Percentiles rank a stretch among this genome's conserved stretches.
Evolutionary conservation across 495 filamentous ascomycete genomes (phyloP).

Genomic region (Lentithecium fluviatile): DNA sequence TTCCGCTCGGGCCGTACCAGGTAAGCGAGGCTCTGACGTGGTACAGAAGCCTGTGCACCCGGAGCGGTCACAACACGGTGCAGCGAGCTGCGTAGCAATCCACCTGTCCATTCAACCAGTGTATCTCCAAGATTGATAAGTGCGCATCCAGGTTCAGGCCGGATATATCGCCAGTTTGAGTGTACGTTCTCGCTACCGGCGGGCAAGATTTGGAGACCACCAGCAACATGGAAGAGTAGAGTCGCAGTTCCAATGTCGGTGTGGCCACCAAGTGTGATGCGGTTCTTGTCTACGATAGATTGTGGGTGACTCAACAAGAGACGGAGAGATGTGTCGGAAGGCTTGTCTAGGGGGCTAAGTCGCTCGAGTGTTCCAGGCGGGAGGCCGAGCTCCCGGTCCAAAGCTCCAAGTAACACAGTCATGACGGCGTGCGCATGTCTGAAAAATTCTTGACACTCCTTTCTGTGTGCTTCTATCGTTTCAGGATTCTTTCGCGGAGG

Average conservation of each 20-base stretch:
- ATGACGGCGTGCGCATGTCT: conserved; percentile 1
- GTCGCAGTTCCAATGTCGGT: conserved; percentile 16
- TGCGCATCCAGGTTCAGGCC: conserved; percentile 4
- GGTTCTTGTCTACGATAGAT: neutral
- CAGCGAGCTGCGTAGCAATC: conserved; percentile 5
- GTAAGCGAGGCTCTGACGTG: conserved; percentile 17
- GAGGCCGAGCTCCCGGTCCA: conserved; percentile 12
- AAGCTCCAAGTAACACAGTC: neutral
- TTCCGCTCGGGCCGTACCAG: neutral
- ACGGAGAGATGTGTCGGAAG: conserved; percentile 4
- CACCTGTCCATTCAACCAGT: conserved; percentile 17
- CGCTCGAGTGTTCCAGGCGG: conserved; percentile 9
- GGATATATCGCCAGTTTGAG: conserved; percentile 13
- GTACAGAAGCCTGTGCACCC: neutral
- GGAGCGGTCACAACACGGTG: conserved; percentile 14
- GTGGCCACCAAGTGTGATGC: conserved; percentile 1
- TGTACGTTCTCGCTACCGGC: neutral
- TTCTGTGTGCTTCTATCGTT: conserved; percentile 6
- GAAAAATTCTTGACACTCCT: neutral
- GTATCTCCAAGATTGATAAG: conserved; percentile 17
- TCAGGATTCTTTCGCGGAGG: conserved; percentile 4
- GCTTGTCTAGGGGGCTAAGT: conserved; percentile 6
- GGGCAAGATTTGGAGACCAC: conserved; percentile 19
- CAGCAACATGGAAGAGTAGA: conserved; percentile 6
- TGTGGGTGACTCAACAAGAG: neutral